phyloP scores from a whole-genome alignment of 345 rosid genomes.

The Eucalyptus melliodora region DNA sequence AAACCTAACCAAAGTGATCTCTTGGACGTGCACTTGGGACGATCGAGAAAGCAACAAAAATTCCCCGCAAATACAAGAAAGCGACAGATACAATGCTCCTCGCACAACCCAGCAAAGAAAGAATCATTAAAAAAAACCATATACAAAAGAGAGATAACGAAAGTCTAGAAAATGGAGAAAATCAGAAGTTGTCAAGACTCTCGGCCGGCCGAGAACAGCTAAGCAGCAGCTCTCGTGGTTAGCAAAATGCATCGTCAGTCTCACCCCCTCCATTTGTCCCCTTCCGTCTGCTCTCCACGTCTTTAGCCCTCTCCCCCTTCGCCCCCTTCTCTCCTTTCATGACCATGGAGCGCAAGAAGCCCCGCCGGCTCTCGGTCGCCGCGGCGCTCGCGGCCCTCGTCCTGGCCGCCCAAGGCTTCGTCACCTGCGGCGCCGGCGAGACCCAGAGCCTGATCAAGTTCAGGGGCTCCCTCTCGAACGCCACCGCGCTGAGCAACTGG shows the following conservation, averaged over 20 bases:
- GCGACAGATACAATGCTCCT: neutral
- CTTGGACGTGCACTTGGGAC: neutral
- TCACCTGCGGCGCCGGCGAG: neutral
- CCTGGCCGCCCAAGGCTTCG: neutral
- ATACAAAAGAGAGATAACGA: neutral
- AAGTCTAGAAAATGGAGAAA: neutral
- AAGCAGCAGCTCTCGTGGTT: neutral
- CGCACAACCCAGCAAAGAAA: neutral
- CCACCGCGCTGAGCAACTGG: constrained; percentile 24
- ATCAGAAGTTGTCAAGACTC: neutral
- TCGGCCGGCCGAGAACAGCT: neutral
- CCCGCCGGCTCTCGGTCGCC: neutral
- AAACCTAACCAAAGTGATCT: neutral
- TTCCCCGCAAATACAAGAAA: neutral
- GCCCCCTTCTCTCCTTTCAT: neutral
- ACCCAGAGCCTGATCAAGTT: constrained; percentile 33
- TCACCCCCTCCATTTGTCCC: neutral
- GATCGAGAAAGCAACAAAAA: neutral
- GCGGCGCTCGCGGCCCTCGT: neutral
- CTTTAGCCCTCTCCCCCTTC: neutral
- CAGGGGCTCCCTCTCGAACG: constrained; percentile 32
- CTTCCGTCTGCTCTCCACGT: neutral
- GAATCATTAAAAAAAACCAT: neutral
- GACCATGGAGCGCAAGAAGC: neutral
- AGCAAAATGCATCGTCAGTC: neutral